Base-by-base conservation (phyloP, 1,284 basidiomycete genomes). In the Boletus smithii region DNA sequence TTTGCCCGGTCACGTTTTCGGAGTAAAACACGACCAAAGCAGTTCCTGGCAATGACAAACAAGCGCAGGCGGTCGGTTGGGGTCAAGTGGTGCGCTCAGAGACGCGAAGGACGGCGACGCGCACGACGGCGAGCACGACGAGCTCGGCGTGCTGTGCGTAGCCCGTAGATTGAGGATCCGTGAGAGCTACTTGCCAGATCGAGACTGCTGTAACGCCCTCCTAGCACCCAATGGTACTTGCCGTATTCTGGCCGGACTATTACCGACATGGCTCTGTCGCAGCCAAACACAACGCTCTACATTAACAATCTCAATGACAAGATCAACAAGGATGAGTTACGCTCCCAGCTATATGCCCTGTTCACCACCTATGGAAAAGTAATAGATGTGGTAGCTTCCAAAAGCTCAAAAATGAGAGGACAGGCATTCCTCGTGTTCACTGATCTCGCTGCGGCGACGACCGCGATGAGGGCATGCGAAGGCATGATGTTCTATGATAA, bases 371-470 rank as follows among this genome's bases (percentile, higher is more conserved):
- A 97, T 71, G 95, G 95, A 59, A 86, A 85, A 63, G 76, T 99
- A 38, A 80, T 98, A 69, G 95, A 99, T 68, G 82, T 99, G 42
- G 82, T 98, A 43, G 94, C 95, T n/a, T 85, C 89, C 35, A 94
- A 97, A 66, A 82, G 76, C 55, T 70, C 80, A 45, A 88, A 85
- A 63, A 94, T 94, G 84, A 82, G 90, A 53, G 95, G 95, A 3
- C 95, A 97, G 71, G 95, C 95, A 1, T 99, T 97, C 68, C 81
- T 99, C 59, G 94, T 97, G 53, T 99, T 97, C 70, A 80, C 83
- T 53, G 92, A 95, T 71, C 81, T 94, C 49, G 80, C 88, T 16
- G 80, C 84, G 40, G 91, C 94, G 46, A 97, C 94, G 10, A 80
- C 92, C 30, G 97, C 95, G 16, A 77, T 97, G 79, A 79, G 94